Base-by-base conservation (phyloP, 2,329 filamentous ascomycete genomes). In the Myriosclerotinia curreyana region DNA sequence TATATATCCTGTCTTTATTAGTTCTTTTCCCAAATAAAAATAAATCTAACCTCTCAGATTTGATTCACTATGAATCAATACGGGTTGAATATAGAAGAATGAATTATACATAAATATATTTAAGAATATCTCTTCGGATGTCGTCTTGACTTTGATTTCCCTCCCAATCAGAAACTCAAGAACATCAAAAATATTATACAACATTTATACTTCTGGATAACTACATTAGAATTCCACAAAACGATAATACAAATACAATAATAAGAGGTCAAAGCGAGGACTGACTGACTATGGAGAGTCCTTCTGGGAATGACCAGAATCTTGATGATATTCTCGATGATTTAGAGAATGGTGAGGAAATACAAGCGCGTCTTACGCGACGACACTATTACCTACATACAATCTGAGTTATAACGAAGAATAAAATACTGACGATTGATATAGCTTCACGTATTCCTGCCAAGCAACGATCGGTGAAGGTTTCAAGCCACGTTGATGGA, bases 401-500 rank as follows among this genome's bases (percentile, higher is more conserved):
- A 50, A 15, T 44, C 6, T 40, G 38, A 59, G 34, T 44, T 34
- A 5, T 28, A 20, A 36, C 15, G n/a, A 5, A 14, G 25, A 34
- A 49, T 48, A 31, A 22, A 15, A 53, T 49, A 64, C 65, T 69
- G 42, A 70, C 55, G 36, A n/a, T 64, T 38, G 9, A 40, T 31
- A 65, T 62, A 88, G 85, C 83, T 28, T 83, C 86, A 25, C 83
- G 81, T 69, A 71, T 83, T 40, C 83, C 89, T 0, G 80, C 87
- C 65, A 92, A 90, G 74, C 83, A 88, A 69, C 84, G 91, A 53
- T 77, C 79, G 40, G 79, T 80, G 53, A 85, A 82, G 71, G 82
- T 91, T 67, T 86, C 88, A 69, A 79, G 83, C 25, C 79, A 84
- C 20, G 81, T 91, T 56, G 85, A 91, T 73, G 82, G 78, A 34